Evolutionary conservation across 495 filamentous ascomycete genomes (phyloP), one percentile per base, ranked within the genome.

Genomic region (Aspergillus ellipticus): DNA sequence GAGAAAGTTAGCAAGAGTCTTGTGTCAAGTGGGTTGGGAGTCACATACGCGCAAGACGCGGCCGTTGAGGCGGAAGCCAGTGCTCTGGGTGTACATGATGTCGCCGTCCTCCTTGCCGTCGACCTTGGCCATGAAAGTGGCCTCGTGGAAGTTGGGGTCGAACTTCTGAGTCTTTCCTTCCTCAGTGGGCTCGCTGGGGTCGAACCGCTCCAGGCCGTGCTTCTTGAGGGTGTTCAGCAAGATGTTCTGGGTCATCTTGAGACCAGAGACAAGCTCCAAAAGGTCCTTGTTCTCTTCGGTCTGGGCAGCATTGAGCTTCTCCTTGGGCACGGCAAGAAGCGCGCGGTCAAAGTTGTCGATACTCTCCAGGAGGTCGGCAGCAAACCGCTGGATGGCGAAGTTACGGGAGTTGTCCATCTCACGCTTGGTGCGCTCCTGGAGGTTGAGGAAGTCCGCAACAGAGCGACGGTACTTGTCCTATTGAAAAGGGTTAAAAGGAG

Each of bases 341-440:
- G 94, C 94, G 57, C 91, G 90, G 73, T 98, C 94, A 49, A 98
- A 85, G 80, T 97, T 98, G 78, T 98, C 94, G 69, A 98, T 85
- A 65, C 80, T 86, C 63, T 97, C 94, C 51, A 98, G 81, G 39
- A 98, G 86, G 74, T 98, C 94, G 68, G 88, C 85, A 66, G 93
- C 90, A 75, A 98, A 98, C 51, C 85, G 83, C 70, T 96, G 90
- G 69, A 98, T 92, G 55, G 95, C 95, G 63, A 93, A 98, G 76
- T 95, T 89, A 57, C 85, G 86, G 37, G 91, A 88, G 31, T 80
- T 70, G 67, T 95, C 88, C 71, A 94, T 84, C 43, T 98, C 95
- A 62, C 95, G 90, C 74, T 88, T 86, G 6, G 90, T 93, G 63
- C 94, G 89, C 59, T 96, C 90, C 78, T 97, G 92, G 35, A 97